Base-by-base conservation (phyloP, 2,329 filamentous ascomycete species). In the Sclerotinia trifoliorum region DNA sequence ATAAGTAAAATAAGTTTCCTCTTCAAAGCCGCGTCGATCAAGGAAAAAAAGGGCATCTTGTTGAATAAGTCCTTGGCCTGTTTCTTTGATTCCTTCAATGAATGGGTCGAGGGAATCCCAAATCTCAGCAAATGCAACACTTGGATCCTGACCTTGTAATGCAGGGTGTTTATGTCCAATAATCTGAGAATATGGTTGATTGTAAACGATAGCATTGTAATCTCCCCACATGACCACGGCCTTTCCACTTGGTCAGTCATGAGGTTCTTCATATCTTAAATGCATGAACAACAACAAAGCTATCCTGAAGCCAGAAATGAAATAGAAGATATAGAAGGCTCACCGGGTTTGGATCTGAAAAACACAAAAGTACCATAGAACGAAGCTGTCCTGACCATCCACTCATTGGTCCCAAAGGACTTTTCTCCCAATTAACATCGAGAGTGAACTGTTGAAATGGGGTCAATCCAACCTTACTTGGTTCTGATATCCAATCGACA, bases 1-100 rank as follows among this genome's bases (percentile, higher is more conserved):
- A 91, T 91, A 94, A 52, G 89, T 91, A 77, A 93, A 94, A 75
- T 91, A 94, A 0, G 90, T 88, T 75, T 95, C 92, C 77, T 95
- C 91, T 0, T 55, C 48, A 17, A 65, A 65, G 2, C 35, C 48
- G 4, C 42, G 35, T 17, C 62, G 62, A 19, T 35, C 17, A 21
- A 65, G 3, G 11, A 56, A 11, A 65, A 65, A n/a, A 24, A 87
- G 87, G 70, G 94, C 90, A 73, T 94, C 90, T 70, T 93, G 86
- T 76, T 93, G 93, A 87, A 93, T 90, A 0, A 89, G 91, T 0
- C 91, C 89, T 78, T 92, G 87, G 1, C 91, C 92, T 5, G 88
- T 89, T 42, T 83, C 79, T 77, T 85, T 85, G 0, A 90, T 91
- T 66, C 83, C 86, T 35, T 84, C 82, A 71, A 95, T 91, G 3